Evolutionary conservation across 2,329 filamentous ascomycete genomes (phyloP), one percentile per base, ranked within the genome.

Genomic region (Neofusicoccum sp.): DNA sequence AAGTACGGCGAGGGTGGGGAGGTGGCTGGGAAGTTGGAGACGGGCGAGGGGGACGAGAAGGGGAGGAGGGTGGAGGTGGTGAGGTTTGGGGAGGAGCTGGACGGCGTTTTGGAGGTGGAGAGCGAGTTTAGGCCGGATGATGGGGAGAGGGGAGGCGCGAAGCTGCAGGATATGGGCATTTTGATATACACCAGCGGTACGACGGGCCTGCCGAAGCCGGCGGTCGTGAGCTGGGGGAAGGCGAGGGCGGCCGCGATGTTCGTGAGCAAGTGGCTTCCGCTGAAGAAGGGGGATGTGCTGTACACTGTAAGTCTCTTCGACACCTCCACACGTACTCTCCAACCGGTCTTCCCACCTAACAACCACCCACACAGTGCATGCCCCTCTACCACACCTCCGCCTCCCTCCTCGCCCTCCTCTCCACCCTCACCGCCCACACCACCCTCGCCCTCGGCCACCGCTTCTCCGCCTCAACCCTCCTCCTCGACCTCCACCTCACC

Each of bases 121-220:
- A 69, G 71, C 1, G 72, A 70, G 52, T 54, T 73, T 64, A 71
- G 77, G 76, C 3, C 79, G 89, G 1, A 77, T 78, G 49, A 81
- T 86, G 67, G 85, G 83, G 12, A 14, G 47, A 22, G 45, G 29
- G 29, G 33, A 1, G 44, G 44, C 1, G 44, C 7, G 6, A 14
- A 63, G 50, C 33, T 37, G 39, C 61, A 63, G 3, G 61, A 56
- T 11, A 63, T 63, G 61, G 50, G 37, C 12, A 56, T 63, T 34
- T 73, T 93, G 29, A 86, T 93, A 68, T 93, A 92, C 73, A 93
- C 90, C 22, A 88, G 87, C 66, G 90, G 90, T 39, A 93, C 90
- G 0, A 93, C 90, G 0, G 90, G 90, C 2, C 75, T 91, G 67
- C 89, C 90, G 9, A 93, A 93, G 73, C 90, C 87, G 81, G 83